These are phyloP conservation scores for Auriscalpium microsporum DNA, from an alignment of 768 basidiomycete species.

Conservation along the genomic window DNA sequence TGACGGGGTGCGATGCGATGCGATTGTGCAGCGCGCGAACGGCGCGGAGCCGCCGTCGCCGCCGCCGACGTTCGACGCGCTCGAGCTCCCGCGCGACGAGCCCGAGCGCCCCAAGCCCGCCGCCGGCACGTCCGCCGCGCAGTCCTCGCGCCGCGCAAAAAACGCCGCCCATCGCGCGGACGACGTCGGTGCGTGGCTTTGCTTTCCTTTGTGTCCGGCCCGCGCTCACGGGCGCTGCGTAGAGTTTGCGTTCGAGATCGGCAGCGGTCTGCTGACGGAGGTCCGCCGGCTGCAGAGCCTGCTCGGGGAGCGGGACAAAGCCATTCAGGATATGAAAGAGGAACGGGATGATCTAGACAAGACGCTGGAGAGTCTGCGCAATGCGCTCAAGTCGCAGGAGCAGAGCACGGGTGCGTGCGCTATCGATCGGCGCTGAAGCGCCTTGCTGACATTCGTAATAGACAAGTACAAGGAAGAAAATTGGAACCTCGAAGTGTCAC, in stretches of 20 bases:
- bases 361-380: constrained; percentile 63
- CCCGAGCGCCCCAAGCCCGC: constrained; percentile 54
- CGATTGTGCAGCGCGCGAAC: constrained; percentile 15
- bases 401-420: constrained; percentile 59
- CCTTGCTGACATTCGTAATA: constrained; percentile 20
- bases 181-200: constrained; percentile 62
- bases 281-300: constrained; percentile 87
- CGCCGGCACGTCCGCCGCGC: constrained; percentile 67
- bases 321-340: constrained; percentile 83
- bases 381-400: constrained; percentile 73
- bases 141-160: constrained; percentile 77
- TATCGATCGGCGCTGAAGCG: background rate
- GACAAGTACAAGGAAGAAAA: constrained; percentile 98
- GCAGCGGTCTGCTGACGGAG: constrained; percentile 84
- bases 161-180: constrained; percentile 87
- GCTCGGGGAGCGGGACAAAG: constrained; percentile 87
- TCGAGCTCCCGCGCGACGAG: constrained; percentile 51
- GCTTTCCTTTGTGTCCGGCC: background rate
- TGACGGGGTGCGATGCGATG: background rate
- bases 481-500: constrained; percentile 93
- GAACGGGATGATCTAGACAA: constrained; percentile 86
- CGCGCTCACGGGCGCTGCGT: constrained; percentile 4
- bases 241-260: constrained; percentile 99
- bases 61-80: constrained; percentile 6
- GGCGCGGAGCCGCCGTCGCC: constrained; percentile 1